These are phyloP conservation scores for Coemansia sp. DNA, from an alignment of 192 early-diverging fungal species.

Conservation along the genomic window DNA sequence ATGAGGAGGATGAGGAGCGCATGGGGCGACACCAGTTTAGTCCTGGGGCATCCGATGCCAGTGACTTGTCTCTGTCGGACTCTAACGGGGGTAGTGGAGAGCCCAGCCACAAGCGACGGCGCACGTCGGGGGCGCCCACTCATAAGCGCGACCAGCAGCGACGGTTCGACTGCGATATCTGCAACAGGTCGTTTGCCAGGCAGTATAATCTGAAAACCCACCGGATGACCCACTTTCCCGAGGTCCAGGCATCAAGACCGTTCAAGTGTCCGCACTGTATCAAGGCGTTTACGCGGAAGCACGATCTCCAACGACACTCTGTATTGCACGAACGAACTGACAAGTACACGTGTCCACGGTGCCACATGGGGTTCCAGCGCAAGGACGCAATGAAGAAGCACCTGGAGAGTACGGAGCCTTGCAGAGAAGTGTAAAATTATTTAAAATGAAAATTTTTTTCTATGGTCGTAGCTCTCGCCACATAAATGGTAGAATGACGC, in stretches of 20 bases:
- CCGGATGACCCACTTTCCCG: conserved; percentile 64
- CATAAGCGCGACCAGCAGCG: conserved; percentile 51
- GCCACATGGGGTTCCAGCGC: conserved; percentile 46
- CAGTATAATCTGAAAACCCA: conserved; percentile 83
- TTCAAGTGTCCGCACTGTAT: conserved; percentile 62
- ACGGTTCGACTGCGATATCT: conserved; percentile 60
- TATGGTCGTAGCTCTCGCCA: conserved; percentile 45
- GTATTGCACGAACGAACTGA: conserved; percentile 54
- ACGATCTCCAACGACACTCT: conserved; percentile 73
- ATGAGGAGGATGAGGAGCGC: conserved; percentile 6
- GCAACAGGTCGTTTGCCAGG: conserved; percentile 69
- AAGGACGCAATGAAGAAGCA: conserved; percentile 53
- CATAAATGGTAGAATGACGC: conserved; percentile 53
- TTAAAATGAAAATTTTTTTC: background rate
- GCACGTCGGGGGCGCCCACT: conserved; percentile 3
- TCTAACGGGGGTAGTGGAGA: background rate
- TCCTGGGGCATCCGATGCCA: background rate
- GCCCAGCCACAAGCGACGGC: conserved; percentile 25
- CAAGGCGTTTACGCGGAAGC: conserved; percentile 70
- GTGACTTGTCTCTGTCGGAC: conserved; percentile 4
- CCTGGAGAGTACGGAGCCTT: conserved; percentile 7
- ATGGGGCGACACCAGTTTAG: background rate
- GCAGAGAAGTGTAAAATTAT: conserved; percentile 8
- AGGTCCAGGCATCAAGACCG: conserved; percentile 49
- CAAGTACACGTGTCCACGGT: conserved; percentile 52